A percentile compares a stretch with the other conserved stretches of the same genome.
Evolutionary conservation across 2,329 filamentous ascomycete genomes (phyloP).

Genomic region (Monosporascus sp.): DNA sequence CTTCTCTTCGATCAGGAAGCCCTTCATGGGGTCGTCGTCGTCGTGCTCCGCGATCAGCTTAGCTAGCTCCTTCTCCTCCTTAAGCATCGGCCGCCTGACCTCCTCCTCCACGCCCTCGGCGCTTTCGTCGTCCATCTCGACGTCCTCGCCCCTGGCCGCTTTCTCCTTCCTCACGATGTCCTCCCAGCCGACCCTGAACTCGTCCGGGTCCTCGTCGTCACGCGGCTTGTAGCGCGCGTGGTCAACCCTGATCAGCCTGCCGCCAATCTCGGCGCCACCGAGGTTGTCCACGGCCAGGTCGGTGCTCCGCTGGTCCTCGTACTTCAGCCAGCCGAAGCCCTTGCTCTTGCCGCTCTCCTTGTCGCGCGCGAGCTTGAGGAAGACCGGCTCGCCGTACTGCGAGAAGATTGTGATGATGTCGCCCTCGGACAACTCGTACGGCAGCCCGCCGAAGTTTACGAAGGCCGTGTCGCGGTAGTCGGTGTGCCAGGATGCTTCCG

Average conservation of each 20-base stretch:
- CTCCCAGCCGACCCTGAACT: constrained; percentile 54
- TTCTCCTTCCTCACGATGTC: constrained; percentile 52
- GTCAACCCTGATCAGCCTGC: constrained; percentile 78
- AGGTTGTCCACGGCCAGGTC: constrained; percentile 96
- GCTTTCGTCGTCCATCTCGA: constrained; percentile 32
- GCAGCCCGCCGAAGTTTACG: constrained; percentile 90
- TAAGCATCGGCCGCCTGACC: constrained; percentile 56
- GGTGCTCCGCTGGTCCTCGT: constrained; percentile 94
- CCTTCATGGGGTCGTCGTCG: constrained; percentile 97
- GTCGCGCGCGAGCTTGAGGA: constrained; percentile 87
- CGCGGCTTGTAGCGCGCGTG: constrained; percentile 87
- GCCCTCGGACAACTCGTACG: constrained; percentile 89
- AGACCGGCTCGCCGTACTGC: constrained; percentile 91
- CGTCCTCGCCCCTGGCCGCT: constrained; percentile 30
- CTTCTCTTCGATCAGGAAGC: constrained; percentile 83
- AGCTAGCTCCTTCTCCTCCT: constrained; percentile 76
- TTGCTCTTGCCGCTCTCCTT: constrained; percentile 93
- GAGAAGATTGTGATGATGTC: constrained; percentile 96
- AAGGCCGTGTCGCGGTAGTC: constrained; percentile 98
- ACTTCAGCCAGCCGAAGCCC: constrained; percentile 95
- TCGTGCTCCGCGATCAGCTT: constrained; percentile 75
- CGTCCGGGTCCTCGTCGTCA: constrained; percentile 67
- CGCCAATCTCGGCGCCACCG: constrained; percentile 77
- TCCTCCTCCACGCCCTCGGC: constrained; percentile 37
- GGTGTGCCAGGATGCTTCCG: constrained; percentile 90